A percentile compares a stretch with the other conserved stretches of the same genome.
These are phyloP conservation scores for Aspergillus sp. DNA, from an alignment of 2,329 filamentous ascomycete genomes.

Conservation along the genomic window DNA sequence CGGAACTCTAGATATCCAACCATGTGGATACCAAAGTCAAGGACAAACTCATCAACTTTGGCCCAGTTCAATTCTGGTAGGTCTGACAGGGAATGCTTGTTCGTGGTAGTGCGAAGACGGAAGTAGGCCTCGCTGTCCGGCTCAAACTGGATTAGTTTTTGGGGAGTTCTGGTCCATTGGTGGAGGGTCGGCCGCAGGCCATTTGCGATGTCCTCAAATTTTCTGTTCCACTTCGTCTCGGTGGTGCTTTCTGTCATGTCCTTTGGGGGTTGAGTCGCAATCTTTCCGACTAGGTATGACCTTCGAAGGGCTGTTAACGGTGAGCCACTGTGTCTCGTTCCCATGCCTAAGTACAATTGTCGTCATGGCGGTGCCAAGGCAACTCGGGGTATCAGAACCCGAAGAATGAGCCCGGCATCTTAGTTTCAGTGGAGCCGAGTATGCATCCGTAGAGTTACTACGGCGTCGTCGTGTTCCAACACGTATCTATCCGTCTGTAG, in stretches of 20 bases:
- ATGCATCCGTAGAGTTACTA: conserved; percentile 15
- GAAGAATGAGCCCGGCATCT: too few relatives aligned
- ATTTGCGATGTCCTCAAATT: background rate
- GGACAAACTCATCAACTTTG: background rate
- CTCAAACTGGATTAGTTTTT: background rate
- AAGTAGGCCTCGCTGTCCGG: background rate
- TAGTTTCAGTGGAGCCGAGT: too few relatives aligned
- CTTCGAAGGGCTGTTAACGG: too few relatives aligned
- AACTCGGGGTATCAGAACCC: too few relatives aligned
- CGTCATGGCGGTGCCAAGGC: too few relatives aligned
- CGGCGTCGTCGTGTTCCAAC: conserved; percentile 24
- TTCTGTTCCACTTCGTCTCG: background rate
- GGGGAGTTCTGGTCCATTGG: background rate
- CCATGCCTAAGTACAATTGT: too few relatives aligned
- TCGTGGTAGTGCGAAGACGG: background rate
- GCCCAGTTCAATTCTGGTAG: background rate
- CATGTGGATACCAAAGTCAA: conserved; percentile 4
- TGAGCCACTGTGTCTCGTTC: too few relatives aligned
- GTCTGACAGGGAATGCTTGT: background rate
- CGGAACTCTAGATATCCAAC: conserved; percentile 1
- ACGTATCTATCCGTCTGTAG: conserved; percentile 25
- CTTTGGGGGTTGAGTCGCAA: background rate
- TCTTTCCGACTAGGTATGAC: background rate
- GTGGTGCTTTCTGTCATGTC: background rate
- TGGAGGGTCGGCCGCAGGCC: background rate